Evolutionary conservation across 768 basidiomycete species (phyloP).

Genomic region (Pisolithus sp.): DNA sequence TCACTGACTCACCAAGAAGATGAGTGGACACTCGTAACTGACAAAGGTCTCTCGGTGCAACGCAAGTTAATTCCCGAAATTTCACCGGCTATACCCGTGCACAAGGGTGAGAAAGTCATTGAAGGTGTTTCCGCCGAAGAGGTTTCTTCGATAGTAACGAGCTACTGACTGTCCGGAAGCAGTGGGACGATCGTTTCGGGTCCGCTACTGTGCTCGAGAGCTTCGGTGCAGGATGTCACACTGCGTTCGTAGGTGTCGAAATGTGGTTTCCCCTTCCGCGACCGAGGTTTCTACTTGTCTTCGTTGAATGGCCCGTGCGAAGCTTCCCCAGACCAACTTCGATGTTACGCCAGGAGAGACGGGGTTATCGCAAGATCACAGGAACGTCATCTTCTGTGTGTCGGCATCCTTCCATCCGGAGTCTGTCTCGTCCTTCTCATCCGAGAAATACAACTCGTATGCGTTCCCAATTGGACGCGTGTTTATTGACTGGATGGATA

Average conservation of each 20-base stretch:
- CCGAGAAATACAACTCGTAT: slow-evolving; percentile 71
- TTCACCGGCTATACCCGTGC: slow-evolving; percentile 75
- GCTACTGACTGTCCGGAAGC: slow-evolving; percentile 64
- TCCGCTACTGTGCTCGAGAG: slow-evolving; percentile 63
- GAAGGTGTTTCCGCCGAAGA: slow-evolving; percentile 94
- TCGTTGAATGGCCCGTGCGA: slow-evolving; percentile 64
- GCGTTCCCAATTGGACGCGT: slow-evolving; percentile 70
- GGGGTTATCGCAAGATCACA: slow-evolving; percentile 34
- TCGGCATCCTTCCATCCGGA: slow-evolving; percentile 77
- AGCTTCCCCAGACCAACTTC: slow-evolving; percentile 31
- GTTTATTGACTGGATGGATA: slow-evolving; percentile 91
- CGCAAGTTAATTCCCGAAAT: slow-evolving; percentile 71
- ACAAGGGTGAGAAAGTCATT: slow-evolving; percentile 85
- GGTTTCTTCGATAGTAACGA: slow-evolving; percentile 64
- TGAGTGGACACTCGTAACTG: slow-evolving; percentile 74
- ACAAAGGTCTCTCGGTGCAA: slow-evolving; percentile 71
- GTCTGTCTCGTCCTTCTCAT: slow-evolving; percentile 46
- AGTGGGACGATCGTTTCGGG: slow-evolving; percentile 86
- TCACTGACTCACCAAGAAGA: slow-evolving; percentile 52
- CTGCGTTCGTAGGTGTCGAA: slow-evolving; percentile 67
- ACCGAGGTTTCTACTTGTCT: slow-evolving; percentile 79
- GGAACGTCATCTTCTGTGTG: slow-evolving; percentile 73
- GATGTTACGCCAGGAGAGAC: slow-evolving; percentile 37
- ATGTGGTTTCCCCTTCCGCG: slow-evolving; percentile 84
- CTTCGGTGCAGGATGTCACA: slow-evolving; percentile 69